Conservation (phyloP, 371 early-diverging fungal genomes). For the Mucor racemosus region DNA sequence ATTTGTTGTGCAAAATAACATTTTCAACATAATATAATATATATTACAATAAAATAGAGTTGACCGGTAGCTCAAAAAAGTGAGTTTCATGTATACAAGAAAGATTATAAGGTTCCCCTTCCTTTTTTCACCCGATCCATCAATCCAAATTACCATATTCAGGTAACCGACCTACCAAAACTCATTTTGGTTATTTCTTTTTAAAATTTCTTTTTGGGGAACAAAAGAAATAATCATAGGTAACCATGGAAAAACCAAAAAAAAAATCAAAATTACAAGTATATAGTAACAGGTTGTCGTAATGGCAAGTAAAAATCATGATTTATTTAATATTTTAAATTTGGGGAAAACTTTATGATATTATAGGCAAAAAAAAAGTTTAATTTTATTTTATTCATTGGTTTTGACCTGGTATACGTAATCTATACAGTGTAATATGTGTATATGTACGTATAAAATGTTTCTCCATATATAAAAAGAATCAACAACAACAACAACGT, state of each 20-base stretch:
- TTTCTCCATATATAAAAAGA: no score
- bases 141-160: conserved; percentile 15
- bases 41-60: neutral
- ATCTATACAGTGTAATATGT: no score
- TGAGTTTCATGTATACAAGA: conserved; percentile 7
- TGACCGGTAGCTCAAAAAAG: neutral
- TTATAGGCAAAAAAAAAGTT: no score
- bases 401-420: no score
- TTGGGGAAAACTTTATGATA: no score
- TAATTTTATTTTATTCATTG: no score
- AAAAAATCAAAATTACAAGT: no score
- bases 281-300: no score
- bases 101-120: conserved; percentile 11
- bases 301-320: no score
- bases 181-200: conserved; percentile 20
- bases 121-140: conserved; percentile 18
- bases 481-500: no score
- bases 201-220: conserved; percentile 8
- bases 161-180: conserved; percentile 15
- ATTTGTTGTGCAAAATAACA: neutral
- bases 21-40: neutral
- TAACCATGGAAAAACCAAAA: neutral
- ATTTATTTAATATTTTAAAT: no score
- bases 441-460: no score
- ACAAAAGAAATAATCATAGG: neutral